Conservation (phyloP, 2,329 filamentous ascomycete genomes). For the Trichoderma pleuroti region DNA sequence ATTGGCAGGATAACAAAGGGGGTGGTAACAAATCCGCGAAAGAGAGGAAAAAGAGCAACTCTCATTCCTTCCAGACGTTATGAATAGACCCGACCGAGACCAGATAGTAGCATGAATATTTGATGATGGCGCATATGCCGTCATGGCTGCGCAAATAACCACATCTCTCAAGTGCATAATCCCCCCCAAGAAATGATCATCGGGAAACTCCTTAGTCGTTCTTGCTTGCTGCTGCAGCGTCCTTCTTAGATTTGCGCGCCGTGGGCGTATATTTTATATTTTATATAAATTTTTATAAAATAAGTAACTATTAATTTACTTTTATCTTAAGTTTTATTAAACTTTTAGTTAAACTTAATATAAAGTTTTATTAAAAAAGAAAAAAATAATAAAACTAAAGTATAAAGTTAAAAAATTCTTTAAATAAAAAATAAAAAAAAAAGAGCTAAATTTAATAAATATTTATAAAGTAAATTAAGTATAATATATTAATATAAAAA, state of each 20-base stretch:
- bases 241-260: constrained; percentile 37
- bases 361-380: no score
- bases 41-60: not conserved
- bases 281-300: no score
- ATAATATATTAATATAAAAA: no score
- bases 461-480: no score
- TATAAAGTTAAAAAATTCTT: no score
- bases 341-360: no score
- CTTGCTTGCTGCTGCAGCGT: constrained; percentile 25
- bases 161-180: not conserved
- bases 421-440: no score
- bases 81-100: not conserved
- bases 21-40: not conserved
- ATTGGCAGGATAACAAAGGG: not conserved
- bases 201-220: constrained; percentile 28
- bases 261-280: no score
- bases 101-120: not conserved
- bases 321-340: no score
- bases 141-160: not conserved
- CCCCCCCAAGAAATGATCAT: not conserved
- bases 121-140: not conserved
- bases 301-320: no score
- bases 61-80: not conserved
- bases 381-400: no score
- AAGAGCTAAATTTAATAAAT: no score